A percentile compares a stretch with the other conserved stretches of the same genome.
Conservation (phyloP, 345 rosid genomes). For the Citrus medica region DNA sequence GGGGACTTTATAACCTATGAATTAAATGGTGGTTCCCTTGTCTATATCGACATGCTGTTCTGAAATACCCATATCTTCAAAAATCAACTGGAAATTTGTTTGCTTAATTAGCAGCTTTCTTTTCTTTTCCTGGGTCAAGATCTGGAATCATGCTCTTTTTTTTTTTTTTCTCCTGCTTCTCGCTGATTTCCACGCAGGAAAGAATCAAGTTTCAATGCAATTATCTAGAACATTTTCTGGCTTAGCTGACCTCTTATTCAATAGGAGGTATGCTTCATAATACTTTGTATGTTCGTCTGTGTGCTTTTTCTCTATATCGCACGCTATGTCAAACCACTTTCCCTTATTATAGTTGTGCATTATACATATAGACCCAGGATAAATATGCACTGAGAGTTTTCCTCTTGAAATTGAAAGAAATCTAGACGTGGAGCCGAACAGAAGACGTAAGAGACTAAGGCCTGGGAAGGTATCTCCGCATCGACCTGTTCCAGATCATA, state of each 20-base stretch:
- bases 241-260: conserved; percentile 63
- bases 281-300: neutral
- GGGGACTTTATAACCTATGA: neutral
- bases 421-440: conserved; percentile 40
- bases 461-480: conserved; percentile 75
- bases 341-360: neutral
- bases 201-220: conserved; percentile 59
- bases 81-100: neutral
- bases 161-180: too few relatives aligned
- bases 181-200: conserved; percentile 37
- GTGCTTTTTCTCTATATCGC: neutral
- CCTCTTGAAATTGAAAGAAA: conserved; percentile 37
- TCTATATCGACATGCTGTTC: neutral
- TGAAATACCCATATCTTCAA: neutral
- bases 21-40: neutral
- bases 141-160: neutral
- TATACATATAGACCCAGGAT: neutral
- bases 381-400: neutral
- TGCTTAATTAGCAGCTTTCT: neutral
- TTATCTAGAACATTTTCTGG: conserved; percentile 57
- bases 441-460: conserved; percentile 48
- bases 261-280: conserved; percentile 50
- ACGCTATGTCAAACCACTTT: too few relatives aligned
- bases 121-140: neutral
- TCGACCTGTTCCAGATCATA: conserved; percentile 71